A percentile compares a stretch with the other conserved stretches of the same genome.
These are phyloP conservation scores for Leishmania guyanensis DNA, from an alignment of 208 protist species.

Conservation along the genomic window DNA sequence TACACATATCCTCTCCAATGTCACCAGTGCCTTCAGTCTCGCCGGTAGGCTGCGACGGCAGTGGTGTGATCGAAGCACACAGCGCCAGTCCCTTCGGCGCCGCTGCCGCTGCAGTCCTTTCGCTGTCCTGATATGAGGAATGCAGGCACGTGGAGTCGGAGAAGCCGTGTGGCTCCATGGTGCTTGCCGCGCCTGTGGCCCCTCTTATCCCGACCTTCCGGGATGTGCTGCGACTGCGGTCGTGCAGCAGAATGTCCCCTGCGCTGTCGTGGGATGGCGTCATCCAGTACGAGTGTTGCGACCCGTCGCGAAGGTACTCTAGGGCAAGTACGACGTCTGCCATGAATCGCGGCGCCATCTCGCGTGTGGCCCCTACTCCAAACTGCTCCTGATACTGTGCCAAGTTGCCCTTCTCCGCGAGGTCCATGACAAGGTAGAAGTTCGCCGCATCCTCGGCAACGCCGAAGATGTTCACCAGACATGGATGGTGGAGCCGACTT, in stretches of 20 bases:
- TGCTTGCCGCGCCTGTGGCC: neutral
- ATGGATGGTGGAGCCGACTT: conserved; percentile 63
- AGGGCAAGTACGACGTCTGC: conserved; percentile 81
- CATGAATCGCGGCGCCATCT: conserved; percentile 75
- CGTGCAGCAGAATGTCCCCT: neutral
- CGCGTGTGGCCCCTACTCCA: conserved; percentile 49
- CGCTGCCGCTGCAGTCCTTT: neutral
- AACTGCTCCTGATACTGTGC: conserved; percentile 55
- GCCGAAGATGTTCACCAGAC: conserved; percentile 69
- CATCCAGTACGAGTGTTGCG: conserved; percentile 73
- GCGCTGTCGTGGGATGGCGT: conserved; percentile 5
- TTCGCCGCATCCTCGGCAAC: conserved; percentile 56
- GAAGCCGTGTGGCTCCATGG: neutral
- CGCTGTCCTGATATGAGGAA: neutral
- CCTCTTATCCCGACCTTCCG: neutral
- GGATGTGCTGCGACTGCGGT: neutral
- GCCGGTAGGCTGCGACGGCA: neutral
- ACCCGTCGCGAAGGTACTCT: conserved; percentile 64
- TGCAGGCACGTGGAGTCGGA: neutral
- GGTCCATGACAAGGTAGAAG: conserved; percentile 81
- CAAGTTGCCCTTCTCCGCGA: conserved; percentile 75
- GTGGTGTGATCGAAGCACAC: neutral
- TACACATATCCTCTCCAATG: neutral
- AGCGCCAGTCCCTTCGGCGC: conserved; percentile 1
- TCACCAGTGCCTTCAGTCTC: neutral